These are phyloP conservation scores for Bruguiera sexangula DNA, from an alignment of 345 rosid species.

Conservation along the genomic window DNA sequence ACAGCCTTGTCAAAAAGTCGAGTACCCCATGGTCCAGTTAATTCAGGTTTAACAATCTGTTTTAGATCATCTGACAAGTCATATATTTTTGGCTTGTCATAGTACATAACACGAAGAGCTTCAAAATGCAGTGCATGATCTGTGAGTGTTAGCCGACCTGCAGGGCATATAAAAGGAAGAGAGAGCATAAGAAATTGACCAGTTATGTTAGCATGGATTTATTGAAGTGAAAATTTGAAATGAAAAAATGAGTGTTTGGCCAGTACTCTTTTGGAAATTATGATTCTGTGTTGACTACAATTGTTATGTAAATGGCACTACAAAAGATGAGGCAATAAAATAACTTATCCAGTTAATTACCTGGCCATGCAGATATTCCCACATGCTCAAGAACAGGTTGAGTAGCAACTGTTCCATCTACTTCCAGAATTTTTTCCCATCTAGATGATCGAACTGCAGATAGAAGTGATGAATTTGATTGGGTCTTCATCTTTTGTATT, in stretches of 20 bases:
- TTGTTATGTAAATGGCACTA: background rate
- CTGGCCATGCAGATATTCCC: slow-evolving; percentile 96
- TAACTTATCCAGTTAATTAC: slow-evolving; percentile 28
- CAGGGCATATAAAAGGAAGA: slow-evolving; percentile 10
- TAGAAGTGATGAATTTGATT: slow-evolving; percentile 84
- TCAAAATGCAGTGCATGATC: slow-evolving; percentile 93
- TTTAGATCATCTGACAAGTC: slow-evolving; percentile 80
- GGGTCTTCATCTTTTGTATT: slow-evolving; percentile 73
- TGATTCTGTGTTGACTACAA: slow-evolving; percentile 1
- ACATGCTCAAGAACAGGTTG: slow-evolving; percentile 99
- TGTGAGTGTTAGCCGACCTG: slow-evolving; percentile 83
- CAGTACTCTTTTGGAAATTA: too few relatives aligned
- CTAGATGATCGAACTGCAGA: slow-evolving; percentile 58
- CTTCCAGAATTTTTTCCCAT: slow-evolving; percentile 77
- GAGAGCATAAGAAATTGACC: slow-evolving; percentile 1
- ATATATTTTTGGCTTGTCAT: slow-evolving; percentile 81
- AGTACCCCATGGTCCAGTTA: slow-evolving; percentile 98
- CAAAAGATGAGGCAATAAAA: slow-evolving; percentile 5
- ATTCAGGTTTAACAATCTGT: slow-evolving; percentile 82
- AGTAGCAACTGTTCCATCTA: slow-evolving; percentile 92
- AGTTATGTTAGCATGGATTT: background rate
- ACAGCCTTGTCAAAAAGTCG: slow-evolving; percentile 95
- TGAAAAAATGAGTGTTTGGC: too few relatives aligned
- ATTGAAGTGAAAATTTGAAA: background rate
- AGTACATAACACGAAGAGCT: slow-evolving; percentile 78